Base-by-base conservation (phyloP, 257 asterid species). In the Gentiana dahurica region DNA sequence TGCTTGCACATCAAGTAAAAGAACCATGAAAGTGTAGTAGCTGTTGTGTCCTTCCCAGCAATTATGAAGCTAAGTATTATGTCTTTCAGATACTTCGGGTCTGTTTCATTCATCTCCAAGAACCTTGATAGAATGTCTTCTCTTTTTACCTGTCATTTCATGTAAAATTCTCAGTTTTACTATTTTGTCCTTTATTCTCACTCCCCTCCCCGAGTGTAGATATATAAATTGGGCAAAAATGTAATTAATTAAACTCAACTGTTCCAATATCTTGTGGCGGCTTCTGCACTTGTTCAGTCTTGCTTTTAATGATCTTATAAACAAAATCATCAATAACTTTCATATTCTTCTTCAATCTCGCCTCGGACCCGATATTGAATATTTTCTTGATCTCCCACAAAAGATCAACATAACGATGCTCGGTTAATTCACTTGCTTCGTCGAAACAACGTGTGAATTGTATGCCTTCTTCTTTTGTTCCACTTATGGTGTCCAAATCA, bases 1-100 rank as follows among this genome's bases (percentile, higher is more conserved):
- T 79, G 73, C 62, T 74, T 82, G 76, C 94, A 84, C 75, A 84
- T 64, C 80, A 81, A 71, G 65, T 84, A 84, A 64, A 84, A 67
- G 59, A 84, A 84, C 94, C 91, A 81, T 7, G 94, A 75, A 46
- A 85, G 91, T 13, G 86, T 73, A 53, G 72, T 78, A 0, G 88
- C 86, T 48, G 91, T 77, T 13, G 91, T 75, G 59, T 85, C 91
- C 65, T 85, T 85, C 34, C 94, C 91, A 50, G 91, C 94, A 65
- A 82, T 79, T 38, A 85, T 82, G 69, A 85, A 81, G 65, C 88
- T 82, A 5, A 85, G 79, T 34, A 80, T 79, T 61, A 85, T 85
- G 38, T 85, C 91, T 70, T 76, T 77, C 11, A 80, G 68, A 68
- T 82, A 82, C 71, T 77, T 78, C 2, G 86, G 81, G 71, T 81